Evolutionary conservation across 2,329 filamentous ascomycete species (phyloP), one percentile per base, ranked within the genome.

Genomic region (Phoma sp.): DNA sequence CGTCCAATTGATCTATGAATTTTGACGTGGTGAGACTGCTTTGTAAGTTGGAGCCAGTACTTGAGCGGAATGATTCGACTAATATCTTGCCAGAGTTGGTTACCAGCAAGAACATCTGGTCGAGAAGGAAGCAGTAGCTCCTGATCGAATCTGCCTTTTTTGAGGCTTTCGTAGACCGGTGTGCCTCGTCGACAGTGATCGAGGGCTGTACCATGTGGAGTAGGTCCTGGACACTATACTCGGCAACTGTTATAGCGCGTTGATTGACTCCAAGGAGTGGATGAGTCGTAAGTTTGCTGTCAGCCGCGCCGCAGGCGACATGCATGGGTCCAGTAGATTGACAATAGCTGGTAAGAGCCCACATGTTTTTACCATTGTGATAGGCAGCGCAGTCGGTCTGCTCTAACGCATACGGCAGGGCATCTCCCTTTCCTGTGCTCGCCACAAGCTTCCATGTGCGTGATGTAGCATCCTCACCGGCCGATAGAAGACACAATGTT

Each of bases 311-410:
- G 2, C 61, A 62, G 20, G 64, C 48, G 7, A 73, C 56, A 9
- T 61, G 52, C 21, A 58, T 53, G 10, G 42, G n/a, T 17, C 53
- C 55, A 26, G 45, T 23, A 2, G 36, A 11, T 28, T 42, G 29
- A 10, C 36, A 26, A 15, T 46, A 57, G 1, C 68, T 47, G 9
- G 57, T 45, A 53, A 66, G 46, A 0, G 92, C 87, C 93, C 93
- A 98, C 6, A 98, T 87, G 69, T 97, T 92, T 74, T 97, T 99
- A 6, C 95, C 95, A 28, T 80, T 82, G 69, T 98, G 93, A 55
- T 86, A 84, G 2, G 83, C 80, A 42, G 85, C 83, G 7, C 82
- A 85, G 2, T 81, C 78, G 2, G 81, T 68, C 43, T 89, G 83
- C 11, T 74, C 73, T 36, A 92, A 71, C 5, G 61, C 74, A 39